phyloP scores from a whole-genome alignment of 495 filamentous ascomycete genomes.

The Wilcoxina mikolae region DNA sequence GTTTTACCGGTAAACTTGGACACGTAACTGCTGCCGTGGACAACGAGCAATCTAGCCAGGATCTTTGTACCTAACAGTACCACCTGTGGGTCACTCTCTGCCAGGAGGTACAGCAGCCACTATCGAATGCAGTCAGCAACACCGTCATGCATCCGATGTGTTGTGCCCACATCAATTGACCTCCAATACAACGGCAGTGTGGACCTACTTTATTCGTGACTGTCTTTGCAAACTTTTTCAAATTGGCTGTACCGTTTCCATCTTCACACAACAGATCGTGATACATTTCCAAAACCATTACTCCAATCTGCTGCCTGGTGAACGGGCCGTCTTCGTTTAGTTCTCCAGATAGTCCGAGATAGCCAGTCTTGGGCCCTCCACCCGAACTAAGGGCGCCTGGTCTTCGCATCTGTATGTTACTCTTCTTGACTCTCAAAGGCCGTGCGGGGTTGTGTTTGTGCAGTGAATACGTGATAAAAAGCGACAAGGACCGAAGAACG shows the following conservation, averaged over 20 bases:
- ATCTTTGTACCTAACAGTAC: conserved; percentile 73
- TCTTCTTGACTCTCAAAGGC: conserved; percentile 40
- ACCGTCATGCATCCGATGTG: background rate
- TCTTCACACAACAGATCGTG: conserved; percentile 65
- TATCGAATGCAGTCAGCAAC: conserved; percentile 27
- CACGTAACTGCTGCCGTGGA: conserved; percentile 63
- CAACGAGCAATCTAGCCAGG: conserved; percentile 66
- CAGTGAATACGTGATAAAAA: conserved; percentile 85
- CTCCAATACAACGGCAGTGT: background rate
- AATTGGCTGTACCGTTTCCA: conserved; percentile 42
- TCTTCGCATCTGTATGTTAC: conserved; percentile 30
- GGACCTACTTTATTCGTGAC: conserved; percentile 80
- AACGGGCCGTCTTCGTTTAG: conserved; percentile 16
- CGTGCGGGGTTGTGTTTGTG: conserved; percentile 44
- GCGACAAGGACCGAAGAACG: conserved; percentile 67
- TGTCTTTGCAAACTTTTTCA: conserved; percentile 80
- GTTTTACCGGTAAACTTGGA: conserved; percentile 72
- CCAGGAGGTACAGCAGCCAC: conserved; percentile 91
- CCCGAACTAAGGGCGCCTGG: background rate
- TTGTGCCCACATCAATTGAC: background rate
- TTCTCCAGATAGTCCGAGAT: conserved; percentile 5
- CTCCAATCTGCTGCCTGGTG: conserved; percentile 45
- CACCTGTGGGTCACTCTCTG: conserved; percentile 70
- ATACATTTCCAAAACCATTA: conserved; percentile 67
- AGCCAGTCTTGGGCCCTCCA: background rate